Evolutionary conservation across 768 basidiomycete genomes (phyloP), one percentile per base, ranked within the genome.

Genomic region (Myochromella boudieri): DNA sequence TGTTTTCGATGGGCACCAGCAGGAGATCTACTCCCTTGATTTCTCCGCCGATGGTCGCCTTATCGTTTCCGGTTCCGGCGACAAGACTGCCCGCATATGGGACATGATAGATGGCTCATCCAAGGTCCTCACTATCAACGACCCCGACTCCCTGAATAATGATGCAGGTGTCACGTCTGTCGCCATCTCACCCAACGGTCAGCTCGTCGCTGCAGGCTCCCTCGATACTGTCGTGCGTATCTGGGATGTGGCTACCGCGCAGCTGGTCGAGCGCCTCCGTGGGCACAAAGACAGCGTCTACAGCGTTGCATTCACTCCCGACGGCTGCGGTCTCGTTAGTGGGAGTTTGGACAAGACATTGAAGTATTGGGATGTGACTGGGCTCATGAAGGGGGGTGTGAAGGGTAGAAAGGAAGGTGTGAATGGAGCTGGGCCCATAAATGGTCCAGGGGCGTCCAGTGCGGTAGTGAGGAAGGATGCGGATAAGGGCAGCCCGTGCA

Each of bases 1-100:
- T 52, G 71, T 89, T 8, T 91, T 95, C 57, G 84, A 88, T 53
- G 94, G 94, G 4, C 94, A 97, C 68, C 82, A 83, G 58, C 88
- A 92, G 60, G 94, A 95, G 60, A 93, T 97, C 59, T 95, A 95
- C 67, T 91, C 92, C 1, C 84, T 97, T 53, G 91, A 90, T 65
- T 95, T 94, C 67, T 90, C 91, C 1, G 68, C 75, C n/a, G 89
- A 94, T 56, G 93, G 94, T 6, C 76, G 83, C 4, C 76, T 87
- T 55, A 85, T 95, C 54, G 90, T 94, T 8, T 93, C 91, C 3
- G 94, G 93, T 12, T 93, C 90, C 0, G 92, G 93, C 2, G 91
- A 77, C 56, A 71, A 72, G 44, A 75, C 76, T 1, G 71, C 74
- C 11, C 64, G 75, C 11, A 72, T 78, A 38, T 76, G 75, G 74